Conservation (phyloP, 345 rosid species). For the Adansonia digitata region DNA sequence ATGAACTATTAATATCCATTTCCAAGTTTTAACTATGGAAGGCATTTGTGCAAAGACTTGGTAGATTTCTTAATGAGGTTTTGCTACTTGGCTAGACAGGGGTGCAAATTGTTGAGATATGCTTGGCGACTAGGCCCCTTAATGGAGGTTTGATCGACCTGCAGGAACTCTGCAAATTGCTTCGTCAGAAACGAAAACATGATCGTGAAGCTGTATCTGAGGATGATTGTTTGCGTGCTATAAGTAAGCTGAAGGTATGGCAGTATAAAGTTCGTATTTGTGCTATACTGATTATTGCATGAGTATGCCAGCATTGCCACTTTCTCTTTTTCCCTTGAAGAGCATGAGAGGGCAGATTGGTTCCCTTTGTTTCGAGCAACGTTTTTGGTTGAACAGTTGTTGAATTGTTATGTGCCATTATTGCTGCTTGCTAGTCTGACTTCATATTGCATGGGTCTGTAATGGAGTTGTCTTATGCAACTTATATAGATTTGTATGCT, state of each 20-base stretch:
- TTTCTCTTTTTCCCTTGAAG: not conserved
- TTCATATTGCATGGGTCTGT: not conserved
- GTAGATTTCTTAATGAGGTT: slow-evolving; percentile 6
- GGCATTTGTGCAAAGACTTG: not conserved
- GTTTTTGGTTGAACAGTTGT: not conserved
- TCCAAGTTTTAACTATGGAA: not conserved
- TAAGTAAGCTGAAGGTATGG: slow-evolving; percentile 78
- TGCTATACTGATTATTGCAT: not conserved
- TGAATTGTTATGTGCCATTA: not conserved
- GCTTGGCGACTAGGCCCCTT: slow-evolving; percentile 74
- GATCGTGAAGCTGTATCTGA: slow-evolving; percentile 79
- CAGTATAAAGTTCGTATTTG: not conserved
- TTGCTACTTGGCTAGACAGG: slow-evolving; percentile 50
- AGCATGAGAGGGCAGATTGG: too few relatives aligned
- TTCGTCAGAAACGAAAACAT: slow-evolving; percentile 60
- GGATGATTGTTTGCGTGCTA: slow-evolving; percentile 93
- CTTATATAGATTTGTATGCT: not conserved
- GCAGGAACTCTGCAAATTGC: slow-evolving; percentile 69
- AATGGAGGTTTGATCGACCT: slow-evolving; percentile 89
- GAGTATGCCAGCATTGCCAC: not conserved
- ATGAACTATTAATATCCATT: not conserved
- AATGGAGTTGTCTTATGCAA: not conserved
- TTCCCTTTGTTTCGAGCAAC: not conserved
- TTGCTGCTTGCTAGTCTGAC: not conserved
- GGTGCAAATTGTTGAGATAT: slow-evolving; percentile 87